Conservation (phyloP, 1,139 yeast species). For the Nakaseomyces uthaithaninus region DNA sequence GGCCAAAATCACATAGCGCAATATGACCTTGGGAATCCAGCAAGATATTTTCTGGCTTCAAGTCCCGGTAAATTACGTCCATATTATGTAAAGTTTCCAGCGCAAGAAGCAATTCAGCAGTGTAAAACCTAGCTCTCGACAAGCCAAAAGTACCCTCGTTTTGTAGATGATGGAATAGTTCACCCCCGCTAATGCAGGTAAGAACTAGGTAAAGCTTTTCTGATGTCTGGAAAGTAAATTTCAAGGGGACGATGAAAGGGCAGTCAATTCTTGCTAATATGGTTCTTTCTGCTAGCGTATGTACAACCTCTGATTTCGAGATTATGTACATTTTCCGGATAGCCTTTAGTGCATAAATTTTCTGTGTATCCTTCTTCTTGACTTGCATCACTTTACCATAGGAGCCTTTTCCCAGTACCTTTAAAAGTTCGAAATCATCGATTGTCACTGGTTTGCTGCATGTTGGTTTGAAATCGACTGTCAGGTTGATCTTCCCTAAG, state of each 20-base stretch:
- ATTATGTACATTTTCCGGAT: conserved; percentile 90
- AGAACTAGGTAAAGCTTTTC: conserved; percentile 85
- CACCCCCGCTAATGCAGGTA: conserved; percentile 96
- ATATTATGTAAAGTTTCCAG: conserved; percentile 83
- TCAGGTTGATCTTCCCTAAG: conserved; percentile 44
- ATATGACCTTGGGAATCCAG: conserved; percentile 95
- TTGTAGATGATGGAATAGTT: conserved; percentile 88
- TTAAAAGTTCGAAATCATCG: conserved; percentile 85
- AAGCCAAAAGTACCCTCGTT: conserved; percentile 83
- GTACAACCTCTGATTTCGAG: conserved; percentile 89
- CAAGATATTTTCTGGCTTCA: conserved; percentile 91
- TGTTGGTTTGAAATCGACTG: conserved; percentile 72
- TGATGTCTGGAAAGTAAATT: conserved; percentile 92
- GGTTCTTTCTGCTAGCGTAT: conserved; percentile 91
- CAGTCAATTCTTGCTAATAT: conserved; percentile 87
- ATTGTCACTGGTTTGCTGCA: conserved; percentile 65
- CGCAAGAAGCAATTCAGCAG: conserved; percentile 88
- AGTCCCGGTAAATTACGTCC: conserved; percentile 88
- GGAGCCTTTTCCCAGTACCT: conserved; percentile 95
- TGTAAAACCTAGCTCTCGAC: conserved; percentile 84
- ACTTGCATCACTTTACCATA: conserved; percentile 99
- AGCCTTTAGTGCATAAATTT: conserved; percentile 88
- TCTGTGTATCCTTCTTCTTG: conserved; percentile 86
- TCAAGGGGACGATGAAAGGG: conserved; percentile 97
- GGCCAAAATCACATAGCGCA: conserved; percentile 93